These are phyloP conservation scores for Pythium sp. DNA, from an alignment of 352 stramenopile species.

Conservation along the genomic window DNA sequence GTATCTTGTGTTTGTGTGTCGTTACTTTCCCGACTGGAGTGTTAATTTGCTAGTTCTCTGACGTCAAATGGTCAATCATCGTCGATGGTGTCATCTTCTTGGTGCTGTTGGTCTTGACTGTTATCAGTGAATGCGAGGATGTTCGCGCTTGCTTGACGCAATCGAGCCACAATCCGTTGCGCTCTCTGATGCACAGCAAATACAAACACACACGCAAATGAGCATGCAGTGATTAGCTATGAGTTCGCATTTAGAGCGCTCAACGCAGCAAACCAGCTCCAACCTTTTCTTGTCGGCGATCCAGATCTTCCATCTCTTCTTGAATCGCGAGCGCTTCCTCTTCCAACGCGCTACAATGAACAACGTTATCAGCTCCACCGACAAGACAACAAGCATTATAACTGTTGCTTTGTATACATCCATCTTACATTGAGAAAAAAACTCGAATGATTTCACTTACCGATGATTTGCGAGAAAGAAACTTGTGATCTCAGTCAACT, in stretches of 20 bases:
- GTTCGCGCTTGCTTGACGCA: constrained; percentile 55
- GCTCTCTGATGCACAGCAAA: constrained; percentile 24
- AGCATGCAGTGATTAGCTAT: background rate
- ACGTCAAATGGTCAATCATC: background rate
- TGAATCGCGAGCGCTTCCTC: constrained; percentile 54
- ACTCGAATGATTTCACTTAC: background rate
- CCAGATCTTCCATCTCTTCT: constrained; percentile 53
- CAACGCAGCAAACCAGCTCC: background rate
- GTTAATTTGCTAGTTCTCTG: background rate
- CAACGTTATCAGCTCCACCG: background rate
- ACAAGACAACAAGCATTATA: background rate
- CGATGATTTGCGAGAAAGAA: constrained; percentile 18
- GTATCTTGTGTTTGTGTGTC: background rate
- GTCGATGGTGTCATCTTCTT: constrained; percentile 8
- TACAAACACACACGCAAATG: background rate
- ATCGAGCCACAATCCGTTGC: constrained; percentile 31
- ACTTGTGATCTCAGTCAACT: constrained; percentile 18
- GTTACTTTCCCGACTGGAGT: background rate
- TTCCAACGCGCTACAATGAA: constrained; percentile 39
- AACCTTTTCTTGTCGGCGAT: constrained; percentile 54
- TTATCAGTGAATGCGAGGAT: constrained; percentile 52
- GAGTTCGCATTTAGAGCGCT: background rate
- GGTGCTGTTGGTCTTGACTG: constrained; percentile 16
- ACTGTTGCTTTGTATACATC: background rate
- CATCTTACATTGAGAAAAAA: background rate